A percentile compares a stretch with the other conserved stretches of the same genome.
These are phyloP conservation scores for Stemphylium vesicarium DNA, from an alignment of 2,329 filamentous ascomycete species.

Conservation along the genomic window DNA sequence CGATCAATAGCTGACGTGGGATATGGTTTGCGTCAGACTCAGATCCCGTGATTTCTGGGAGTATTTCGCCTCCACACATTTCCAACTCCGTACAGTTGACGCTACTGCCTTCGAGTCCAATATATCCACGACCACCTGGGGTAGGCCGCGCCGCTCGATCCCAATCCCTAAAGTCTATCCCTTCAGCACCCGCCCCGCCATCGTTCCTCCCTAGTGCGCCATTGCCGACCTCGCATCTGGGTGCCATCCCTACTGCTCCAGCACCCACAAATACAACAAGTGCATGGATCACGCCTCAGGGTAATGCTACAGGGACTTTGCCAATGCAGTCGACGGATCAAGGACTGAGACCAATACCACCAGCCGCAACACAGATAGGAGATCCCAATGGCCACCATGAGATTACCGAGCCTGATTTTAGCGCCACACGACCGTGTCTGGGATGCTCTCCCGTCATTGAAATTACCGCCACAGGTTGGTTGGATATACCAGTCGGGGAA, in stretches of 20 bases:
- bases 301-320: conserved; percentile 6
- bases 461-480: conserved; percentile 34
- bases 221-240: conserved; percentile 4
- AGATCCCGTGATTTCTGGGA: conserved; percentile 9
- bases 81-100: conserved; percentile 12
- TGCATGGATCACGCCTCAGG: not conserved
- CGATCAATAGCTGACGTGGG: not conserved
- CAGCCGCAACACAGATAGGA: conserved; percentile 28
- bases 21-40: not conserved
- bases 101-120: conserved; percentile 4
- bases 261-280: conserved; percentile 4
- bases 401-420: conserved; percentile 39
- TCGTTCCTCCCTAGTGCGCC: conserved; percentile 6
- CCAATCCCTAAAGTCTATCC: conserved; percentile 3
- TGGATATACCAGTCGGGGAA: conserved; percentile 28
- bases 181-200: conserved; percentile 9
- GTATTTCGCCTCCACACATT: conserved; percentile 6
- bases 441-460: conserved; percentile 39
- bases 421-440: conserved; percentile 31
- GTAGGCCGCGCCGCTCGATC: conserved; percentile 3
- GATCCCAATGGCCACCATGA: conserved; percentile 42
- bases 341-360: conserved; percentile 32
- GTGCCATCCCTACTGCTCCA: conserved; percentile 10
- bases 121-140: conserved; percentile 15
- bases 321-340: conserved; percentile 33